These are phyloP conservation scores for Trichosanthes cucumerina DNA, from an alignment of 306 rosid genomes.

Conservation along the genomic window DNA sequence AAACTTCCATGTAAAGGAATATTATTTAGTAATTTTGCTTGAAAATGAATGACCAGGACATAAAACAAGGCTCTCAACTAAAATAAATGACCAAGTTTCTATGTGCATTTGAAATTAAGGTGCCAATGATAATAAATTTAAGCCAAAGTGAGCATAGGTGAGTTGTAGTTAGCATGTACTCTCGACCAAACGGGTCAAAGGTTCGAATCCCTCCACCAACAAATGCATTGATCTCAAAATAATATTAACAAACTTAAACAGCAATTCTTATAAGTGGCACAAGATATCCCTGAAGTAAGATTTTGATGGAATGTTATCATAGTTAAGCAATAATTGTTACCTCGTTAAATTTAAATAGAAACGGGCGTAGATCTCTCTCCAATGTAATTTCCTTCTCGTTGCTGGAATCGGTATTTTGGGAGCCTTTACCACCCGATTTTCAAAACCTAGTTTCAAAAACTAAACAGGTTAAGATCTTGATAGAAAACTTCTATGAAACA, in stretches of 20 bases:
- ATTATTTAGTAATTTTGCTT: not conserved
- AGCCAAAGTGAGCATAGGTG: too few relatives aligned
- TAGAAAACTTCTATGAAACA: not conserved
- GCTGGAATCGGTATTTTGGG: constrained; percentile 27
- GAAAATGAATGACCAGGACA: not conserved
- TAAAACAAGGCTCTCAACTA: not conserved
- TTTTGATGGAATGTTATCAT: not conserved
- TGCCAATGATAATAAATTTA: not conserved
- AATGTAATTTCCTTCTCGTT: constrained; percentile 39
- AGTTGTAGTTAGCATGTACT: too few relatives aligned
- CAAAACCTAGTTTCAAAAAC: constrained; percentile 45
- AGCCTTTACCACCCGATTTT: constrained; percentile 38
- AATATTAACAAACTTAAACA: not conserved
- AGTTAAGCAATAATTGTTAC: constrained; percentile 22
- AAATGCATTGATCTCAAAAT: too few relatives aligned
- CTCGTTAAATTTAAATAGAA: constrained; percentile 84
- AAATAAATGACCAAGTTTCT: not conserved
- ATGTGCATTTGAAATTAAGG: not conserved
- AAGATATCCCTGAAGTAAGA: not conserved
- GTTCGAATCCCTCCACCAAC: too few relatives aligned
- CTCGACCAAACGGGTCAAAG: too few relatives aligned
- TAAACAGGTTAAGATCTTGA: not conserved
- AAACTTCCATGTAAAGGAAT: not conserved
- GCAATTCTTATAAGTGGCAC: not conserved
- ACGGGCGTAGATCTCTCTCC: constrained; percentile 50